Base-by-base conservation (phyloP, 306 rosid genomes). In the Fagus sylvatica region DNA sequence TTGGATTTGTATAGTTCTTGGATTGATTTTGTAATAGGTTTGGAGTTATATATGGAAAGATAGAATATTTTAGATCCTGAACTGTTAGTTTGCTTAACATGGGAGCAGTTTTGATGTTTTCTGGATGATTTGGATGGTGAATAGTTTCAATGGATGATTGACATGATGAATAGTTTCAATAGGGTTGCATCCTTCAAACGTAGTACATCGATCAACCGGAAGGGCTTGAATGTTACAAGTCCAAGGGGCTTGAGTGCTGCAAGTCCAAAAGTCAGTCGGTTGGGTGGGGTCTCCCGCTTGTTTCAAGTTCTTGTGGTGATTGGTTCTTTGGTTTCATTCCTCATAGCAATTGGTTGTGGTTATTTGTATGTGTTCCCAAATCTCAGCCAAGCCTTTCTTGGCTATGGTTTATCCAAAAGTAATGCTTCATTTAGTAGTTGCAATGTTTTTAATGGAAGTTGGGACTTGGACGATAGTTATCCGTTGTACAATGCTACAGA, bases 401-500 rank as follows among this genome's bases (percentile, higher is more conserved):
- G 54, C 39, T 82, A 84, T 72, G 79, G 76, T 75, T 8, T 78
- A 34, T 61, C 83, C 22, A 81, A 87, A 15, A 62, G 34, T 2
- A 72, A 61, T 76, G 69, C 39, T 77, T 87, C 88, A 33, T 36
- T 65, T 11, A 71, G 62, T 62, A 83, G 78, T 53, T 93, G 96
- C 76, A 83, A 93, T 79, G 79, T 88, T 15, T 87, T 81, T 80
- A 83, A 88, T 73, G 94, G 98, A 88, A 85, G 73, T 69, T 91
- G 96, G 98, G 84, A 85, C 9, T 66, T 72, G 65, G 90, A 89
- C 61, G 73, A 76, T 40, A 60, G 66, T 65, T 85, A 80, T 60
- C 90, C 98, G 0, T 80, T 85, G 84, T 93, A 93, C 74, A 91
- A 93, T 87, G 94, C 96, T 11, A 75, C 94, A 6, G 89, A 89